Evolutionary conservation across 208 protist genomes (phyloP), one percentile per base, ranked within the genome.

Genomic region (Crithidia sp.): DNA sequence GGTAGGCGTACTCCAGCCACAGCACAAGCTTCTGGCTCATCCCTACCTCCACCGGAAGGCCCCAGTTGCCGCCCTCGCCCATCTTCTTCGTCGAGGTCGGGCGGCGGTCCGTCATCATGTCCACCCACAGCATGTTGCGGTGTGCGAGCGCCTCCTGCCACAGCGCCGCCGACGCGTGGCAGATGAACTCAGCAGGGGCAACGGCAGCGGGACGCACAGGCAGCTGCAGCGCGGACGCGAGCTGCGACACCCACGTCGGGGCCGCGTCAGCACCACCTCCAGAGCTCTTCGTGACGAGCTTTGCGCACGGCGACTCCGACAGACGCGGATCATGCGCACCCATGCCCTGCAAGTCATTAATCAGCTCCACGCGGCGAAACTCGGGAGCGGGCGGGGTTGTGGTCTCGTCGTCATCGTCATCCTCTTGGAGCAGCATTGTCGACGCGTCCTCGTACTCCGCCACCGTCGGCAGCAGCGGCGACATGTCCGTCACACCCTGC

Each of bases 21-120:
- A 77, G 39, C 40, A 76, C 59, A 43, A 68, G 66, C 69, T 87
- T 87, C 40, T 71, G 74, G 39, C 67, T 71, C 69, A 83, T 73
- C 0, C 55, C 74, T 17, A 83, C 58, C 45, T 74, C 77, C 40
- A 68, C 65, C 7, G 52, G 43, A 2, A 69, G 50, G 14, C 82
- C 82, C 76, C 75, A 84, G 9, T 76, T 60, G 0, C 50, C 67
- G 8, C 41, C 63, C n/a, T 60, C 62, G 5, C 71, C 79, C 37
- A 65, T 63, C 4, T 39, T 64, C 50, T 71, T 71, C 4, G 7
- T n/a, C 6, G 69, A 76, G 8, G 74, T 62, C 5, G 71, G 58
- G 3, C 52, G 37, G 17, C 59, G 59, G 45, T 80, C 76, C 45
- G 61, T 76, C 55, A 73, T 8, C 55, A 75, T 69, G 19, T 76